Conservation (phyloP, 805 yeast genomes). For the Teunomyces barrocoloradensis region DNA sequence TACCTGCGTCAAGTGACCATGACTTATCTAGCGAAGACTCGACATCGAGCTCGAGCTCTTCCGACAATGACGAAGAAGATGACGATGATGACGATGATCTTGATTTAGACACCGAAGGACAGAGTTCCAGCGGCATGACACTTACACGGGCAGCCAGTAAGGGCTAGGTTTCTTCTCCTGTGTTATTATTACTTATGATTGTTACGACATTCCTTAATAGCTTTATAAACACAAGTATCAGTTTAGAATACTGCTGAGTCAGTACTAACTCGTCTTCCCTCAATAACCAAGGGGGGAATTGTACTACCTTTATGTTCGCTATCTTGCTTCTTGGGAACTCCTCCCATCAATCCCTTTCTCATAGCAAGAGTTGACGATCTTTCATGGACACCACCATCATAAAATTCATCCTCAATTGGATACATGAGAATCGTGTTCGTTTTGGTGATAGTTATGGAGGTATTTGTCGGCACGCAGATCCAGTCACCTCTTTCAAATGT, state of each 20-base stretch:
- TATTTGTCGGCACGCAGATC: slow-evolving; percentile 95
- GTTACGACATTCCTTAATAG: slow-evolving; percentile 4
- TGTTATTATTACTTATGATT: background rate
- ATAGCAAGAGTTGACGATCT: slow-evolving; percentile 83
- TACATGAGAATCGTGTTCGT: slow-evolving; percentile 82
- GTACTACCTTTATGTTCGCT: slow-evolving; percentile 23
- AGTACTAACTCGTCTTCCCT: slow-evolving; percentile 25
- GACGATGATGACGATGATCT: slow-evolving; percentile 9
- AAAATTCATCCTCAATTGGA: slow-evolving; percentile 89
- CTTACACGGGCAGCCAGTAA: slow-evolving; percentile 43
- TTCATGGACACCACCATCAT: slow-evolving; percentile 61
- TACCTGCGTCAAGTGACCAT: slow-evolving; percentile 13
- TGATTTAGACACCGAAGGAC: slow-evolving; percentile 1
- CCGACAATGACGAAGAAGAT: slow-evolving; percentile 28
- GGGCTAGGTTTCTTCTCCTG: slow-evolving; percentile 18
- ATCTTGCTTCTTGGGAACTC: slow-evolving; percentile 58
- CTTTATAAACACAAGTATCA: background rate
- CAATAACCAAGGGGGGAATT: slow-evolving; percentile 36
- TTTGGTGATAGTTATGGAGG: slow-evolving; percentile 73
- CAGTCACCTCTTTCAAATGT: slow-evolving; percentile 97
- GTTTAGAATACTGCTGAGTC: slow-evolving; percentile 8
- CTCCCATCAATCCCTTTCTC: slow-evolving; percentile 89
- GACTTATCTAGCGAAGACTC: slow-evolving; percentile 30
- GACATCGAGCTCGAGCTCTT: slow-evolving; percentile 22
- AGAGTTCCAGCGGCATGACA: slow-evolving; percentile 17